Percentiles rank a stretch among this genome's conserved stretches.
These are phyloP conservation scores for Leavenworthia alabamica DNA, from an alignment of 345 rosid genomes.

Conservation along the genomic window DNA sequence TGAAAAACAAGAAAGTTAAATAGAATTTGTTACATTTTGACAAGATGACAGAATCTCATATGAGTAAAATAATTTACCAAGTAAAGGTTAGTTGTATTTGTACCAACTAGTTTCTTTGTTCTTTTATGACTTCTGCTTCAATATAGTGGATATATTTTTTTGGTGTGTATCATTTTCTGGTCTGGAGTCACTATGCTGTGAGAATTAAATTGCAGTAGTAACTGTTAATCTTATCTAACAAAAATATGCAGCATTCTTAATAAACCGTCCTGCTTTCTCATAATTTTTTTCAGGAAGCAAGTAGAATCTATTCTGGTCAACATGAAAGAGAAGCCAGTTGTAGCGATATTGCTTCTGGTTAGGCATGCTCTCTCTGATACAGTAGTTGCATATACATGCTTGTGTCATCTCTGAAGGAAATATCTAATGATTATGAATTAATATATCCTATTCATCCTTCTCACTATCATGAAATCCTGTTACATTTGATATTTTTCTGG, in stretches of 20 bases:
- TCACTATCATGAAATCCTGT: background rate
- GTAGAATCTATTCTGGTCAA: constrained; percentile 75
- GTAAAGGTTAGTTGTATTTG: background rate
- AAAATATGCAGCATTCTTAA: constrained; percentile 3
- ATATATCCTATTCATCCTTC: background rate
- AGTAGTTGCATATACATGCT: constrained; percentile 9
- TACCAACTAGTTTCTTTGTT: background rate
- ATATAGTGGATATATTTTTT: background rate
- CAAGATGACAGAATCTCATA: background rate
- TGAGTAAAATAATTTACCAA: background rate
- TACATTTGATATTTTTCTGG: background rate
- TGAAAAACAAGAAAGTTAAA: background rate
- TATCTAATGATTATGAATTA: background rate
- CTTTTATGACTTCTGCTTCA: background rate
- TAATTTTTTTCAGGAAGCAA: constrained; percentile 64
- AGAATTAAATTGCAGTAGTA: background rate
- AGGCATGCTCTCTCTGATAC: constrained; percentile 27
- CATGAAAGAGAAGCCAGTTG: constrained; percentile 93
- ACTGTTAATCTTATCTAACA: constrained; percentile 7
- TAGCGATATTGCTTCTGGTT: constrained; percentile 76
- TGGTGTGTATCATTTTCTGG: background rate
- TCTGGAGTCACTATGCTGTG: background rate
- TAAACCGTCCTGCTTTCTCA: background rate
- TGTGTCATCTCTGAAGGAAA: constrained; percentile 1
- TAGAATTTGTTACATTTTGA: background rate